Evolutionary conservation across 345 rosid species (phyloP).

Genomic region (Salix udensis): DNA sequence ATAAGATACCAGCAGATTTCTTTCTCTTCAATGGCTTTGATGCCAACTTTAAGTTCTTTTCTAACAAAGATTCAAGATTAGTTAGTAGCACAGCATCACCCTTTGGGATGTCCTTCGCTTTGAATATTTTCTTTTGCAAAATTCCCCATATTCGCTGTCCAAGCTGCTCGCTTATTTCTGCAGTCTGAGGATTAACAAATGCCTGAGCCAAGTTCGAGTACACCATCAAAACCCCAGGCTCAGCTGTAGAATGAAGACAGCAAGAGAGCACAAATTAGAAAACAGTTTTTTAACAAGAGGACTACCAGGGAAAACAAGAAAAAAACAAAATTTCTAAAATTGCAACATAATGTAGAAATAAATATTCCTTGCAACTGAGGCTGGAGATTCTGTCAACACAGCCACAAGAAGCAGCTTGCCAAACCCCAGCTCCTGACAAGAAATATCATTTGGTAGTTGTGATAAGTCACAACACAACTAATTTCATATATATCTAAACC

Average conservation of each 20-base stretch:
- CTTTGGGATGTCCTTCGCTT: conserved; percentile 69
- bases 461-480: not conserved
- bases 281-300: not conserved
- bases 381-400: not conserved
- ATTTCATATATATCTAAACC: not conserved
- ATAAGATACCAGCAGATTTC: conserved; percentile 49
- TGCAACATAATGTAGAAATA: not conserved
- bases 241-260: conserved; percentile 43
- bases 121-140: conserved; percentile 80
- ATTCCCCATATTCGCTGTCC: conserved; percentile 93
- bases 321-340: not conserved
- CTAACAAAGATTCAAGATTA: conserved; percentile 58
- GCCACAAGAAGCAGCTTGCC: not conserved
- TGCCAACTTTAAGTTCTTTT: conserved; percentile 73
- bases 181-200: conserved; percentile 62
- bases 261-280: conserved; percentile 2
- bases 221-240: conserved; percentile 77
- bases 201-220: conserved; percentile 75
- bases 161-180: conserved; percentile 83
- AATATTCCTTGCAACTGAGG: not conserved
- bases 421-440: not conserved
- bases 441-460: not conserved
- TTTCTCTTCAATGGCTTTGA: conserved; percentile 88
- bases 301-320: not conserved
- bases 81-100: conserved; percentile 49